These are phyloP conservation scores for Oryza meridionalis DNA, from an alignment of 176 grass and related monocot genomes.

Conservation along the genomic window DNA sequence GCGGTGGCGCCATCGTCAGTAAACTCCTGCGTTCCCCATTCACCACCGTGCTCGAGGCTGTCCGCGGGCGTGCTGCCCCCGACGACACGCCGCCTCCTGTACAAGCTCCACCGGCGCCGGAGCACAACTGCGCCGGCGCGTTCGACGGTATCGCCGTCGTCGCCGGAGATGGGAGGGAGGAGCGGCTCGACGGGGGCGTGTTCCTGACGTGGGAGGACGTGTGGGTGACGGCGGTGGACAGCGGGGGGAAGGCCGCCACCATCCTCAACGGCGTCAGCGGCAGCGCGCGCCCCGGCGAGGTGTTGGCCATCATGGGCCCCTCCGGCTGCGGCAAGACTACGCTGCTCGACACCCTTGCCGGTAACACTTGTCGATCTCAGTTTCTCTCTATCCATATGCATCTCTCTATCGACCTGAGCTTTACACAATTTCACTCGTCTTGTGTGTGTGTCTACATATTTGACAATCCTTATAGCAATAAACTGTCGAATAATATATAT, in stretches of 20 bases:
- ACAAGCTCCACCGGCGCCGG: background rate
- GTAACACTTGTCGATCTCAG: constrained; percentile 12
- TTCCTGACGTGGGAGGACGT: constrained; percentile 54
- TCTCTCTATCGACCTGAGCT: too few species aligned
- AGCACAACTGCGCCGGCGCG: too few species aligned
- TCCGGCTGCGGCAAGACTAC: constrained; percentile 59
- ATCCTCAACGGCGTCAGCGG: constrained; percentile 46
- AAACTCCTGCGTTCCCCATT: background rate
- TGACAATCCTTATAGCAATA: too few species aligned
- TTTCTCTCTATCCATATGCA: too few species aligned
- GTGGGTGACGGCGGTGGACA: constrained; percentile 40
- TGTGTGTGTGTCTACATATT: too few species aligned
- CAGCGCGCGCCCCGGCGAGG: constrained; percentile 49
- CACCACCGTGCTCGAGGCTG: background rate
- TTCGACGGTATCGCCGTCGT: constrained; percentile 20
- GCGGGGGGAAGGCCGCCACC: constrained; percentile 11
- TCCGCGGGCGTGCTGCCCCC: background rate
- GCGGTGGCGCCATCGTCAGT: background rate
- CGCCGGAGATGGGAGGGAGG: background rate
- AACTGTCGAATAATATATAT: too few species aligned
- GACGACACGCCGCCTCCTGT: too few species aligned
- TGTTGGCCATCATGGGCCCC: constrained; percentile 58
- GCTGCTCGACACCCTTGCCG: constrained; percentile 51
- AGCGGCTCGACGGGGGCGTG: background rate
- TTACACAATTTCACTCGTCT: too few species aligned